These are phyloP conservation scores for Suillus bovinus DNA, from an alignment of 768 basidiomycete genomes.

Conservation along the genomic window DNA sequence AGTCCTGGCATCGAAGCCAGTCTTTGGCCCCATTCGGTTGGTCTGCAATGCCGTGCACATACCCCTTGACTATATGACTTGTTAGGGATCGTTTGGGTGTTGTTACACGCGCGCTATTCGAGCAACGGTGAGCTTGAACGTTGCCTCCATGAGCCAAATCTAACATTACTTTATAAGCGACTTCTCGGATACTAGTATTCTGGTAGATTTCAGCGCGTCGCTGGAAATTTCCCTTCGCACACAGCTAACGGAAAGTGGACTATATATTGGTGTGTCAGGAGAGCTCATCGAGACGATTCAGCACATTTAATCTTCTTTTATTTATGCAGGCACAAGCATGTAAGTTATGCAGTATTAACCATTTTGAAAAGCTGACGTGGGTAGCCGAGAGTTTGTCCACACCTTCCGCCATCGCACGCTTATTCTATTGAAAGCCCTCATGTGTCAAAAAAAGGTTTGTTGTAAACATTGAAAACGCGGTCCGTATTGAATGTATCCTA, in stretches of 20 bases:
- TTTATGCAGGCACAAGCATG: conserved; percentile 65
- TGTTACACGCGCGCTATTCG: conserved; percentile 88
- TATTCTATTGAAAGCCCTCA: conserved; percentile 90
- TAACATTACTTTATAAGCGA: conserved; percentile 48
- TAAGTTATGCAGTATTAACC: conserved; percentile 33
- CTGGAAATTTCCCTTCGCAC: conserved; percentile 74
- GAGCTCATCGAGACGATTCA: neutral
- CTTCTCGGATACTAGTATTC: conserved; percentile 82
- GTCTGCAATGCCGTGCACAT: conserved; percentile 8
- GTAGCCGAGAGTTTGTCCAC: conserved; percentile 84
- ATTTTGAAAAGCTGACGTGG: conserved; percentile 27
- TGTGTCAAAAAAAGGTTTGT: conserved; percentile 87
- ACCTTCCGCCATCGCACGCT: conserved; percentile 92
- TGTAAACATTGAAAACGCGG: neutral
- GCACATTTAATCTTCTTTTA: conserved; percentile 13
- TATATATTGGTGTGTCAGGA: conserved; percentile 86
- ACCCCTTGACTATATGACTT: conserved; percentile 9
- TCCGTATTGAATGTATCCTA: conserved; percentile 32
- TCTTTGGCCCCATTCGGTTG: conserved; percentile 92
- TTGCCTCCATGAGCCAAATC: neutral
- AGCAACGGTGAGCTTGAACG: conserved; percentile 57
- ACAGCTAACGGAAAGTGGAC: conserved; percentile 87
- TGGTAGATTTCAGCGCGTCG: conserved; percentile 83
- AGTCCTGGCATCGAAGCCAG: conserved; percentile 85
- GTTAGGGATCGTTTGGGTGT: conserved; percentile 88